Conservation (phyloP, 306 rosid genomes). For the Acacia acuminata region DNA sequence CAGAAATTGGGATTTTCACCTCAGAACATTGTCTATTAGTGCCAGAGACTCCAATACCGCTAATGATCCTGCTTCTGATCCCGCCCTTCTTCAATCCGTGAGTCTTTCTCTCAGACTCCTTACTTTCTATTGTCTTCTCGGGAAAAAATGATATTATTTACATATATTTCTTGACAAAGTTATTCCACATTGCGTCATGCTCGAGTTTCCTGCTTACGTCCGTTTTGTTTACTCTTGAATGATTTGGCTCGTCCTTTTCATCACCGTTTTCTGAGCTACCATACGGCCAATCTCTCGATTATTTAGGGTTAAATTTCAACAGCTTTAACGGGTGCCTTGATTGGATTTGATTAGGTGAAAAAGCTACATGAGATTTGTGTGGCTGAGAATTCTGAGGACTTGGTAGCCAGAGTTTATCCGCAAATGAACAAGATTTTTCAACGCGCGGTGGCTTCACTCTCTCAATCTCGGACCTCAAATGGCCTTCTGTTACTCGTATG, state of each 20-base stretch:
- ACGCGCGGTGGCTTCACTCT: slow-evolving; percentile 75
- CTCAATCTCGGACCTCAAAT: slow-evolving; percentile 84
- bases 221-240: not conserved
- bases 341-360: slow-evolving; percentile 57
- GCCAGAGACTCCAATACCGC: slow-evolving; percentile 79
- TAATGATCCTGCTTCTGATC: slow-evolving; percentile 85
- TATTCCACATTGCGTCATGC: not conserved
- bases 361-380: slow-evolving; percentile 73
- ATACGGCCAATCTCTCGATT: not conserved
- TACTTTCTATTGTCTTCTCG: not conserved
- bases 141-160: too few species aligned
- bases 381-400: slow-evolving; percentile 77
- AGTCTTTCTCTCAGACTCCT: slow-evolving; percentile 11
- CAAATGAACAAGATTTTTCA: slow-evolving; percentile 82
- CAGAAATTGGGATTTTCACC: slow-evolving; percentile 78
- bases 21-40: slow-evolving; percentile 65
- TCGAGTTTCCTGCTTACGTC: not conserved
- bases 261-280: not conserved
- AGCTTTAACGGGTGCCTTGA: not conserved
- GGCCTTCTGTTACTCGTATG: slow-evolving; percentile 86
- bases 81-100: slow-evolving; percentile 80
- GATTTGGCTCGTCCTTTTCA: not conserved
- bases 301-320: not conserved
- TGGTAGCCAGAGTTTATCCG: slow-evolving; percentile 84
- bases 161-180: not conserved